These are phyloP conservation scores for Penicillium taxi DNA, from an alignment of 495 filamentous ascomycete species.

Conservation along the genomic window DNA sequence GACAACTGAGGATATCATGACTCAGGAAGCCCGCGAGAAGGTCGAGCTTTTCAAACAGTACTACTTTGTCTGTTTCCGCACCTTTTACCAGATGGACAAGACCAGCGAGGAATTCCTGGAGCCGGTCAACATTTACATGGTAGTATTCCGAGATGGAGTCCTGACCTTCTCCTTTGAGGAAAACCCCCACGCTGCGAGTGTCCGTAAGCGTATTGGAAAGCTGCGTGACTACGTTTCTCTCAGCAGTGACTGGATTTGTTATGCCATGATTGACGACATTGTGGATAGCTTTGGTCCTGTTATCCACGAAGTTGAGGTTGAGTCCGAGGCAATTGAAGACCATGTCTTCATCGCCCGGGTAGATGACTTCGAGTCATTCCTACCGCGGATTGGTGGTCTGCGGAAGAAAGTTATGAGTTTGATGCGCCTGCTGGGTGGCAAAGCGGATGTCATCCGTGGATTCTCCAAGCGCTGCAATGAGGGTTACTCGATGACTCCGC, in stretches of 20 bases:
- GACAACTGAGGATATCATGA: slow-evolving; percentile 91
- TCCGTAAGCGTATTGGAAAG: slow-evolving; percentile 83
- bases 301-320: slow-evolving; percentile 73
- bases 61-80: slow-evolving; percentile 96
- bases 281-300: slow-evolving; percentile 91
- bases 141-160: slow-evolving; percentile 93
- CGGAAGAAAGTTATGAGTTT: slow-evolving; percentile 92
- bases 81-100: slow-evolving; percentile 76
- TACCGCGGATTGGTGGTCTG: slow-evolving; percentile 79
- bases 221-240: slow-evolving; percentile 89
- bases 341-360: slow-evolving; percentile 83
- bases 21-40: slow-evolving; percentile 89
- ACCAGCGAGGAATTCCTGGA: slow-evolving; percentile 71
- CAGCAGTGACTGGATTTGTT: slow-evolving; percentile 97
- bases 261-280: slow-evolving; percentile 97
- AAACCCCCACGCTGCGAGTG: slow-evolving; percentile 76
- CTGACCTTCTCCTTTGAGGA: slow-evolving; percentile 85
- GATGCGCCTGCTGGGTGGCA: slow-evolving; percentile 87
- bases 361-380: slow-evolving; percentile 77
- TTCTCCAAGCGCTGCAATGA: slow-evolving; percentile 98
- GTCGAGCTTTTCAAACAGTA: slow-evolving; percentile 96
- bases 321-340: slow-evolving; percentile 91
- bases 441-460: slow-evolving; percentile 92
- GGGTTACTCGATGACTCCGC: slow-evolving; percentile 86
- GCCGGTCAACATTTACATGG: slow-evolving; percentile 90